phyloP scores from a whole-genome alignment of 345 rosid genomes.

The Euphorbia lathyris region DNA sequence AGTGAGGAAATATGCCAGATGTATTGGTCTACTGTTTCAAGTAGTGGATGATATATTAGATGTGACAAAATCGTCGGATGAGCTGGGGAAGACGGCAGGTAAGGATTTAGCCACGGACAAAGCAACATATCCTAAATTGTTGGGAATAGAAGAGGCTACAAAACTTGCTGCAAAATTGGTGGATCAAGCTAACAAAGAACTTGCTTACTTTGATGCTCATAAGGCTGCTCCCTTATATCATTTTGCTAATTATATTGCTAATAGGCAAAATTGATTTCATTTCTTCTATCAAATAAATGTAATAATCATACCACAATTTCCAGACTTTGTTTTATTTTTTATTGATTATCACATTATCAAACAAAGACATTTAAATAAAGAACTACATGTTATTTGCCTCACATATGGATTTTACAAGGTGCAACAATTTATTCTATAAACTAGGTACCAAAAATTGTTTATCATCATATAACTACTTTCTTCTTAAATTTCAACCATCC shows the following conservation, averaged over 20 bases:
- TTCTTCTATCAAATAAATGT: too few relatives aligned
- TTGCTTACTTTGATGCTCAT: conserved; percentile 25
- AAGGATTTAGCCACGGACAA: conserved; percentile 35
- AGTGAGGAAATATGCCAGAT: conserved; percentile 33
- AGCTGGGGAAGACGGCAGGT: conserved; percentile 41
- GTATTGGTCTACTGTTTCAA: conserved; percentile 34
- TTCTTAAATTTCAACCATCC: too few relatives aligned
- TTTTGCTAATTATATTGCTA: conserved; percentile 31
- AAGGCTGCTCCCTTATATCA: conserved; percentile 35
- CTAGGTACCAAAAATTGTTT: too few relatives aligned
- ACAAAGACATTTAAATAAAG: too few relatives aligned
- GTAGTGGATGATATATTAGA: conserved; percentile 39
- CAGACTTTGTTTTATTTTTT: too few relatives aligned
- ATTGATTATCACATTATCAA: too few relatives aligned
- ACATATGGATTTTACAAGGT: too few relatives aligned
- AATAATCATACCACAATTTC: too few relatives aligned
- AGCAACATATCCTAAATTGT: conserved; percentile 38
- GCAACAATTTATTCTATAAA: too few relatives aligned
- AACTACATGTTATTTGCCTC: too few relatives aligned
- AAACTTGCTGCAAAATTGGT: conserved; percentile 25
- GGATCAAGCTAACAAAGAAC: conserved; percentile 30
- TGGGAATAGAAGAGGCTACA: conserved; percentile 35
- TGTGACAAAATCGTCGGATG: conserved; percentile 30
- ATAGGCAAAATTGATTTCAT: conserved; percentile 26
- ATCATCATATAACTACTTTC: too few relatives aligned